A percentile compares a stretch with the other conserved stretches of the same genome.
Evolutionary conservation across 1,139 yeast species (phyloP).

Genomic region (Zygosaccharomyces pseudobailii): DNA sequence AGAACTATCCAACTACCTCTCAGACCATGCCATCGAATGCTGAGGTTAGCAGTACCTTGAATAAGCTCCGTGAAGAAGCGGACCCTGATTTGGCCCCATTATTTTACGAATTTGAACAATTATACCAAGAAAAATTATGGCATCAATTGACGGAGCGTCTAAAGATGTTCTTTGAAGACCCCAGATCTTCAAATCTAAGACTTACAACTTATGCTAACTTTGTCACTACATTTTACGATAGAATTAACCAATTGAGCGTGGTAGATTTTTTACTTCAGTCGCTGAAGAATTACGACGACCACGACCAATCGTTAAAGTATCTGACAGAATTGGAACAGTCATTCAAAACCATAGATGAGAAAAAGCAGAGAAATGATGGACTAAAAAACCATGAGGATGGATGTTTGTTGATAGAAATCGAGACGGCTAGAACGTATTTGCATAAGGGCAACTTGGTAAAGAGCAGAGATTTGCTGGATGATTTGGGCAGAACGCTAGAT

Average conservation of each 20-base stretch:
- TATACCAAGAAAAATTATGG: slow-evolving; percentile 78
- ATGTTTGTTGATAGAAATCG: slow-evolving; percentile 65
- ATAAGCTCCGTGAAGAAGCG: slow-evolving; percentile 60
- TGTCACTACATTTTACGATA: slow-evolving; percentile 59
- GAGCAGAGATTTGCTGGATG: slow-evolving; percentile 67
- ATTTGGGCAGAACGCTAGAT: slow-evolving; percentile 55
- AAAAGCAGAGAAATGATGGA: slow-evolving; percentile 34
- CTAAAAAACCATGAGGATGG: slow-evolving; percentile 34
- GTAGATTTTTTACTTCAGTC: slow-evolving; percentile 70
- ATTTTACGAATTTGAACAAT: slow-evolving; percentile 76
- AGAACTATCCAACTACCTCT: background rate
- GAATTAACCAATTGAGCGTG: slow-evolving; percentile 72
- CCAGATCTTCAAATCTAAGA: slow-evolving; percentile 50
- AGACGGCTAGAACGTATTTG: slow-evolving; percentile 69
- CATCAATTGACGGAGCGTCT: slow-evolving; percentile 73
- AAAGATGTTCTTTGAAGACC: slow-evolving; percentile 53
- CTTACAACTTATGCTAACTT: slow-evolving; percentile 68
- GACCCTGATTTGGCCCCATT: slow-evolving; percentile 61
- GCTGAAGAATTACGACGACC: slow-evolving; percentile 43
- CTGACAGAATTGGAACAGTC: slow-evolving; percentile 47
- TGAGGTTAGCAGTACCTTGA: slow-evolving; percentile 49
- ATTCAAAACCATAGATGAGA: slow-evolving; percentile 38
- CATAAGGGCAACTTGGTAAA: slow-evolving; percentile 52
- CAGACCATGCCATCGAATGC: slow-evolving; percentile 14
- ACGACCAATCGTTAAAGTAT: slow-evolving; percentile 52